These are phyloP conservation scores for Eucalyptus polybractea DNA, from an alignment of 345 rosid species.

Conservation along the genomic window DNA sequence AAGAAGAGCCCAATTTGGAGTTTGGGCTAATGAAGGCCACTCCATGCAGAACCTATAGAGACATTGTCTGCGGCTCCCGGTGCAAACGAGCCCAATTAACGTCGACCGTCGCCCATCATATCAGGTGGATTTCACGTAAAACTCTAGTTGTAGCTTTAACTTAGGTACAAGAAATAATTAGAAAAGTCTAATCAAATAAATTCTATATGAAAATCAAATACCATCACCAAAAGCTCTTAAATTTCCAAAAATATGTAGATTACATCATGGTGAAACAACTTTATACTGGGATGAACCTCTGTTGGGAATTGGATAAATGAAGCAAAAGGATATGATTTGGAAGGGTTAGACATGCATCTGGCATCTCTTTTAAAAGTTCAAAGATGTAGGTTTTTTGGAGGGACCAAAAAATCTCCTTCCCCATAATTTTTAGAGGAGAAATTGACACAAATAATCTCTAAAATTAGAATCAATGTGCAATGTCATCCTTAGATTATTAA, in stretches of 20 bases:
- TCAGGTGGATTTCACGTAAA: background rate
- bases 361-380: background rate
- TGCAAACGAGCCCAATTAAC: background rate
- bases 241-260: background rate
- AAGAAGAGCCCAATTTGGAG: background rate
- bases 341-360: fast-evolving
- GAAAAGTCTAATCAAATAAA: background rate
- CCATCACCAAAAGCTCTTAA: background rate
- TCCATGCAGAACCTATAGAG: background rate
- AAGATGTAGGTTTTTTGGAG: background rate
- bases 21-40: background rate
- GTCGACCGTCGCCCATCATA: background rate
- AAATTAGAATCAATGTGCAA: background rate
- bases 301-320: background rate
- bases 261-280: background rate
- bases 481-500: background rate
- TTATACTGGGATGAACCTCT: background rate
- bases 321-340: background rate
- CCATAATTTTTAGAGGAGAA: background rate
- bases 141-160: background rate
- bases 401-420: background rate
- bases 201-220: background rate
- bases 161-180: background rate
- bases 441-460: background rate
- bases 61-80: background rate